Conservation (phyloP, 805 yeast genomes). For the Ogataea saltuana region DNA sequence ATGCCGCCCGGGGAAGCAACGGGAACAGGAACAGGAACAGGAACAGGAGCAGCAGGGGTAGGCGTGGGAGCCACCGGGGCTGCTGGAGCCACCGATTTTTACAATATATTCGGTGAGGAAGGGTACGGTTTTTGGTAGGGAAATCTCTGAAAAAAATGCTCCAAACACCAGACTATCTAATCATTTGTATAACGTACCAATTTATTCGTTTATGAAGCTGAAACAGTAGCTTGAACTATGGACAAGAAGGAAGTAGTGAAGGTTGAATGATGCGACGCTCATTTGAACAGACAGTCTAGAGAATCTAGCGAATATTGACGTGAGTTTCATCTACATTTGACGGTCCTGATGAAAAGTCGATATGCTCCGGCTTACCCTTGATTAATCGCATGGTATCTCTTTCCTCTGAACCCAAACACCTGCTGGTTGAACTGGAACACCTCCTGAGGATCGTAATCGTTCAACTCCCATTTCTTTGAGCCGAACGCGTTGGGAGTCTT, state of each 20-base stretch:
- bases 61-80: no score
- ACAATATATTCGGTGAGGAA: constrained; percentile 27
- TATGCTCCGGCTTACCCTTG: no score
- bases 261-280: neutral
- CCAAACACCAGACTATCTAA: no score
- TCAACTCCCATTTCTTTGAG: constrained; percentile 92
- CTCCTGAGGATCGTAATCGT: constrained; percentile 89
- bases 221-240: neutral
- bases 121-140: constrained; percentile 33
- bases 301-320: no score
- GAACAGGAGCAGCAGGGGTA: no score
- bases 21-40: no score
- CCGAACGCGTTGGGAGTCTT: constrained; percentile 73
- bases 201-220: constrained; percentile 1
- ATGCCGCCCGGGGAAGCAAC: neutral
- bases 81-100: constrained; percentile 12
- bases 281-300: no score
- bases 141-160: no score
- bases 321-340: no score
- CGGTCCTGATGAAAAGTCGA: no score
- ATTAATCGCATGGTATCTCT: constrained; percentile 85
- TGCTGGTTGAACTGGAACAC: constrained; percentile 90
- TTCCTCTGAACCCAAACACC: constrained; percentile 91
- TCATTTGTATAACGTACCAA: constrained; percentile 1
- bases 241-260: constrained; percentile 1